phyloP scores from a whole-genome alignment of 2,329 filamentous ascomycete species.

The Diplodia intermedia region DNA sequence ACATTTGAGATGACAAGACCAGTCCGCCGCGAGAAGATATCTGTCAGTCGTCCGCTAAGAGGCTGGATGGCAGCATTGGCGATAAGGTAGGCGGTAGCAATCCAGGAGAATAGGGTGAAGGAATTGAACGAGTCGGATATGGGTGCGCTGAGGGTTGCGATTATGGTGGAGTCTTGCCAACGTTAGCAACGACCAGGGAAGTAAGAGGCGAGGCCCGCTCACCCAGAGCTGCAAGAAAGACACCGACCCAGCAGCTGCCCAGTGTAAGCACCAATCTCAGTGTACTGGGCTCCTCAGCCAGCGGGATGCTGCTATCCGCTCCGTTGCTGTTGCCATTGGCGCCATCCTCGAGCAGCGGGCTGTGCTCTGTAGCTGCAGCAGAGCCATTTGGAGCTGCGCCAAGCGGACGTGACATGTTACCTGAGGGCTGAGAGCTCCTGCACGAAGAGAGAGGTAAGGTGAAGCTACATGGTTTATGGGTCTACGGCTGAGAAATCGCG shows the following conservation, averaged over 20 bases:
- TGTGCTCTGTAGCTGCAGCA: slow-evolving; percentile 25
- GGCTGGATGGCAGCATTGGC: slow-evolving; percentile 88
- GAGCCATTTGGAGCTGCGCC: slow-evolving; percentile 2
- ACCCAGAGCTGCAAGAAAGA: slow-evolving; percentile 65
- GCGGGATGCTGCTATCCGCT: slow-evolving; percentile 7
- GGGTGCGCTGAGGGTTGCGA: slow-evolving; percentile 82
- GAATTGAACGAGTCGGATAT: slow-evolving; percentile 86
- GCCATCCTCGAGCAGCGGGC: slow-evolving; percentile 27
- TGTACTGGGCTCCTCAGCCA: slow-evolving; percentile 53
- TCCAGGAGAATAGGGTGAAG: slow-evolving; percentile 82
- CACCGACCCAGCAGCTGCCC: slow-evolving; percentile 59
- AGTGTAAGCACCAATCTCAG: slow-evolving; percentile 58
- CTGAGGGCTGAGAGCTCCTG: background rate
- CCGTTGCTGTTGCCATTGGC: slow-evolving; percentile 12
- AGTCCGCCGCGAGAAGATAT: slow-evolving; percentile 82
- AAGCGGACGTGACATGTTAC: background rate
- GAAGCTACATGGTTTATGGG: slow-evolving; percentile 3
- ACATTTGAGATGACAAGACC: slow-evolving; percentile 81
- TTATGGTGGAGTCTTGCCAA: slow-evolving; percentile 73
- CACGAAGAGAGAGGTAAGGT: background rate
- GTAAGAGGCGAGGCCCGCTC: slow-evolving; percentile 17
- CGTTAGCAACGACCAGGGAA: slow-evolving; percentile 29
- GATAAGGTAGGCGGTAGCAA: slow-evolving; percentile 86
- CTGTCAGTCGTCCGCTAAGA: slow-evolving; percentile 82
- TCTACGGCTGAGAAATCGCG: slow-evolving; percentile 7